These are phyloP conservation scores for Melocanna baccifera DNA, from an alignment of 176 grass and related monocot genomes.

Conservation along the genomic window DNA sequence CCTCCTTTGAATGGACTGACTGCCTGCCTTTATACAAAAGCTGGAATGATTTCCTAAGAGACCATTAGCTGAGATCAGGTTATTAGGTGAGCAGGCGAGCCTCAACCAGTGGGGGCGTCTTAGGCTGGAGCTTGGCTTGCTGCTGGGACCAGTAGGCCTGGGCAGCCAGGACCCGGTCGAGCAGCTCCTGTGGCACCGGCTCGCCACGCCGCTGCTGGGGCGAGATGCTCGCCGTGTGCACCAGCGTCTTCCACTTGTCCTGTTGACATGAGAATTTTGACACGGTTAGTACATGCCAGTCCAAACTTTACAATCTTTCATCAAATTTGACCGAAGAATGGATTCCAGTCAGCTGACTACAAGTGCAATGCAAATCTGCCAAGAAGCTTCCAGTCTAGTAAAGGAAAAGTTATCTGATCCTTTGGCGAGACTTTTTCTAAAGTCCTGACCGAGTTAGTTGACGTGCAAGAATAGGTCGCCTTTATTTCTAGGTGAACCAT, in stretches of 20 bases:
- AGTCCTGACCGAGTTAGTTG: slow-evolving; percentile 42
- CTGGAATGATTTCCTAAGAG: slow-evolving; percentile 48
- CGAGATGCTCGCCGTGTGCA: slow-evolving; percentile 95
- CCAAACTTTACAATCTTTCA: slow-evolving; percentile 37
- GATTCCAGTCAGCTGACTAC: slow-evolving; percentile 19
- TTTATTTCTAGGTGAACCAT: slow-evolving; percentile 53
- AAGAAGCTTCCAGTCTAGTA: slow-evolving; percentile 54
- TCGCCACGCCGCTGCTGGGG: slow-evolving; percentile 91
- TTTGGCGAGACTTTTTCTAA: slow-evolving; percentile 39
- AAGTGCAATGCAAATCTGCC: slow-evolving; percentile 21
- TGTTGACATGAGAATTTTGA: slow-evolving; percentile 56
- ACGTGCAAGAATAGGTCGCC: slow-evolving; percentile 53
- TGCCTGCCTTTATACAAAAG: slow-evolving; percentile 70
- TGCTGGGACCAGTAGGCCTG: slow-evolving; percentile 94
- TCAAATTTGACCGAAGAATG: slow-evolving; percentile 52
- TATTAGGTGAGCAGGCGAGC: slow-evolving; percentile 65
- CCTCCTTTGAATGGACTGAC: slow-evolving; percentile 54
- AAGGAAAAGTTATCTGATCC: slow-evolving; percentile 42
- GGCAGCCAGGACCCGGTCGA: slow-evolving; percentile 81
- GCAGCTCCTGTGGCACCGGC: slow-evolving; percentile 90
- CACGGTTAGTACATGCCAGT: slow-evolving; percentile 47
- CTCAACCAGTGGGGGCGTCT: slow-evolving; percentile 62
- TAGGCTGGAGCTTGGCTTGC: slow-evolving; percentile 91
- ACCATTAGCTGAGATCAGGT: slow-evolving; percentile 44
- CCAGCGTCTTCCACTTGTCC: slow-evolving; percentile 99